Evolutionary conservation across 169 alveolate species (phyloP).

Genomic region (Plasmodium vivax): DNA sequence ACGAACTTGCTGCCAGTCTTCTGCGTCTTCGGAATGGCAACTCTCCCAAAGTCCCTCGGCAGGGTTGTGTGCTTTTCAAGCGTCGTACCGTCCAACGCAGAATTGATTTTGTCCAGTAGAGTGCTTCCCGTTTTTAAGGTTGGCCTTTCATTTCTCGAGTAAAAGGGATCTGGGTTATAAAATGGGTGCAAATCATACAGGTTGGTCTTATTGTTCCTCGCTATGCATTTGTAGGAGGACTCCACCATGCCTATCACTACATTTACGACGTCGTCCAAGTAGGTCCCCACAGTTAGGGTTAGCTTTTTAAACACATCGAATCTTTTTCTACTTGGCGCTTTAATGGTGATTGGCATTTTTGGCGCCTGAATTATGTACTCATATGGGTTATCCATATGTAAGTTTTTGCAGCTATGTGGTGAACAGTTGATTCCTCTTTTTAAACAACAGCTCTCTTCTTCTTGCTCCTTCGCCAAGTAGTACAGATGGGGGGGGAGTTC

Average conservation of each 20-base stretch:
- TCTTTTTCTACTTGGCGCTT: background rate
- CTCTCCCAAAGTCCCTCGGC: conserved; percentile 28
- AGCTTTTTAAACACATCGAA: conserved; percentile 61
- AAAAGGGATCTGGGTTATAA: conserved; percentile 73
- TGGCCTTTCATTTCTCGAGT: conserved; percentile 71
- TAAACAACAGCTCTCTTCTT: background rate
- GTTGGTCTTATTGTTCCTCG: conserved; percentile 6
- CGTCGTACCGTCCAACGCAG: conserved; percentile 52
- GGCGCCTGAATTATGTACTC: conserved; percentile 36
- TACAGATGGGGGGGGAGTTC: background rate
- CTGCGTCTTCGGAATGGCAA: conserved; percentile 58
- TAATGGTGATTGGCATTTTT: background rate
- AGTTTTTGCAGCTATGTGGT: conserved; percentile 15
- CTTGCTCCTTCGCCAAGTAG: conserved; percentile 26
- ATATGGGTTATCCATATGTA: conserved; percentile 2
- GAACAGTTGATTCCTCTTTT: conserved; percentile 22
- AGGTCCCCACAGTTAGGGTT: conserved; percentile 63
- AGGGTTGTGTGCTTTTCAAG: conserved; percentile 65
- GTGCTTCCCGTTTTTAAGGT: conserved; percentile 64
- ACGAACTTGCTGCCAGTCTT: conserved; percentile 47
- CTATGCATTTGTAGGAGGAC: conserved; percentile 14
- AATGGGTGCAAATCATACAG: conserved; percentile 63
- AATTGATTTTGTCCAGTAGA: conserved; percentile 58
- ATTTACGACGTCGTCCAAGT: conserved; percentile 59
- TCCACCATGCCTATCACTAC: conserved; percentile 36